Percentiles rank a stretch among this genome's conserved stretches.
Evolutionary conservation across 768 basidiomycete species (phyloP).

Genomic region (Amanita brunnescens): DNA sequence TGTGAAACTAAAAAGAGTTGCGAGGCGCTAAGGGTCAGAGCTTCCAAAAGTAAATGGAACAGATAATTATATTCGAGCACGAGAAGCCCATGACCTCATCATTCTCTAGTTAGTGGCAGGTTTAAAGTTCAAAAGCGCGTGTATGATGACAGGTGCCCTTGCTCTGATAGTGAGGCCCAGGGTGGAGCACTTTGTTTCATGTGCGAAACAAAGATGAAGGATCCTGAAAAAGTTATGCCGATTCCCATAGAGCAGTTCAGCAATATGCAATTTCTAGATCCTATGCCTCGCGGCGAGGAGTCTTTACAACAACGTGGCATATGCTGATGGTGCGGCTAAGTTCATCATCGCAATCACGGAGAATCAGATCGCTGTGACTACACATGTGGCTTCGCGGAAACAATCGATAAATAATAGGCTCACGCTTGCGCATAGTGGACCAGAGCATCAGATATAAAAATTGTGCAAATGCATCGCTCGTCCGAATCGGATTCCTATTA

Average conservation of each 20-base stretch:
- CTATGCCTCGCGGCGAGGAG: not conserved
- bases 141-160: not conserved
- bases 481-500: not conserved
- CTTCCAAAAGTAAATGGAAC: not conserved
- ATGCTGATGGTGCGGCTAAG: no score
- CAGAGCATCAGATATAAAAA: not conserved
- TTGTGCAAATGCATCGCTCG: not conserved
- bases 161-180: not conserved
- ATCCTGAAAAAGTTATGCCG: not conserved
- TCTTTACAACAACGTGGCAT: not conserved
- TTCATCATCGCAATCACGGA: not conserved
- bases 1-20: not conserved
- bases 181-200: not conserved
- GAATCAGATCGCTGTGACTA: not conserved
- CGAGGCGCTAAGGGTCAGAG: not conserved
- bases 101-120: not conserved
- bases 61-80: not conserved
- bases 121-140: conserved; percentile 2
- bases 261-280: not conserved
- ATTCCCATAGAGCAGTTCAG: not conserved
- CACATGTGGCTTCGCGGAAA: not conserved
- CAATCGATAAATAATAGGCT: not conserved
- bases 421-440: not conserved
- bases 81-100: not conserved
- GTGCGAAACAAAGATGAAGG: not conserved